Evolutionary conservation across 106 monocot species (phyloP), one percentile per base, ranked within the genome.

Genomic region (Ottelia alismoides): DNA sequence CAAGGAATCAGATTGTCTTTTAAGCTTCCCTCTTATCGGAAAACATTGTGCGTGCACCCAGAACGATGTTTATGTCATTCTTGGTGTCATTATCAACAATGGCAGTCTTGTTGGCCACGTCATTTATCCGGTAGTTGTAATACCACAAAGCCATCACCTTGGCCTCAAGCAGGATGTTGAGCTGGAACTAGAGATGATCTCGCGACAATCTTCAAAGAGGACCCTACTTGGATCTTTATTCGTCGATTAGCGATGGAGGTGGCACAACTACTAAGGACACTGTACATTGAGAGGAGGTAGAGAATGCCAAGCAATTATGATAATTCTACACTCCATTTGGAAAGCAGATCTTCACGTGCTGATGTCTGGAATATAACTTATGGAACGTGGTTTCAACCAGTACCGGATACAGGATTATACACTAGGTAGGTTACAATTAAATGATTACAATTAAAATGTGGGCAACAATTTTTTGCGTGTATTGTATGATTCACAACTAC

Each of bases 331-430:
- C 29, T 61, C 22, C 46, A 20, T 49, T 61, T 46, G 49, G 30
- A 49, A 19, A 48, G 61, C 7, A 61, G 61, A 20, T 81, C 47
- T 72, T 81, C 65, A 81, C 87, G 3, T 49, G 3, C 3, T 49
- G 48, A 11, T 20, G 12, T n/a, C 12, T 18, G 5, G n/a, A n/a
- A n/a, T n/a, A n/a, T n/a, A n/a, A n/a, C n/a, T n/a, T n/a, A n/a
- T n/a, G n/a, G n/a, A n/a, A n/a, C n/a, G n/a, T n/a, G n/a, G n/a
- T n/a, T n/a, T n/a, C n/a, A n/a, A n/a, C n/a, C n/a, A n/a, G n/a
- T n/a, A n/a, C n/a, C n/a, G n/a, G n/a, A n/a, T n/a, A n/a, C n/a
- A n/a, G n/a, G n/a, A n/a, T n/a, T n/a, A n/a, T n/a, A n/a, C n/a
- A n/a, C n/a, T n/a, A n/a, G n/a, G n/a, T n/a, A n/a, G n/a, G n/a